These are phyloP conservation scores for Musa itinerans DNA, from an alignment of 176 grass and related monocot species.

Conservation along the genomic window DNA sequence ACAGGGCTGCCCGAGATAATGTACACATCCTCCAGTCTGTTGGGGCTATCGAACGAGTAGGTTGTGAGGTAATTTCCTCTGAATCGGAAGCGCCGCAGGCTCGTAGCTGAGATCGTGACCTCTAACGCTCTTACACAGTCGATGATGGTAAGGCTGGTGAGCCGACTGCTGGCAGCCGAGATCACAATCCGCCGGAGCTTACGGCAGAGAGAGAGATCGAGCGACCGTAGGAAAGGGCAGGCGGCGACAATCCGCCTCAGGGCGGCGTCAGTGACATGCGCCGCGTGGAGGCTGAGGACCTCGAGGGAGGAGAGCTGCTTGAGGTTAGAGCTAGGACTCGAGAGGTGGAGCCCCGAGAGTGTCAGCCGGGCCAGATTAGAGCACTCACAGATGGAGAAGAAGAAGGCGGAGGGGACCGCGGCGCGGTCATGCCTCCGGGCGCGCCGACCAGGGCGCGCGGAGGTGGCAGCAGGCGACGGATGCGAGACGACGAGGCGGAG, in stretches of 20 bases:
- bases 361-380: constrained; percentile 44
- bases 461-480: background rate
- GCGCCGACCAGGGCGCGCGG: background rate
- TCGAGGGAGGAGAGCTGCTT: constrained; percentile 41
- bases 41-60: constrained; percentile 20
- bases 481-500: constrained; percentile 22
- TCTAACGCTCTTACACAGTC: constrained; percentile 60
- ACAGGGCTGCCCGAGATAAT: constrained; percentile 42
- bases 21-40: constrained; percentile 48
- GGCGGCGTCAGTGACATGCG: constrained; percentile 51
- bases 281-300: constrained; percentile 47
- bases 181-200: constrained; percentile 58
- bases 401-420: background rate
- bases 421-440: constrained; percentile 7
- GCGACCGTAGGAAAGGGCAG: constrained; percentile 50
- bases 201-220: constrained; percentile 52
- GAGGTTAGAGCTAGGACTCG: constrained; percentile 22
- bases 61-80: constrained; percentile 47
- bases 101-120: constrained; percentile 28
- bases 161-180: constrained; percentile 26
- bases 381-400: constrained; percentile 25
- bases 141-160: constrained; percentile 62
- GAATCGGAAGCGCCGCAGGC: constrained; percentile 58
- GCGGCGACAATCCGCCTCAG: constrained; percentile 43
- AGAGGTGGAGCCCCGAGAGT: constrained; percentile 51